These are phyloP conservation scores for Tulasnella calospora DNA, from an alignment of 768 basidiomycete genomes.

Conservation along the genomic window DNA sequence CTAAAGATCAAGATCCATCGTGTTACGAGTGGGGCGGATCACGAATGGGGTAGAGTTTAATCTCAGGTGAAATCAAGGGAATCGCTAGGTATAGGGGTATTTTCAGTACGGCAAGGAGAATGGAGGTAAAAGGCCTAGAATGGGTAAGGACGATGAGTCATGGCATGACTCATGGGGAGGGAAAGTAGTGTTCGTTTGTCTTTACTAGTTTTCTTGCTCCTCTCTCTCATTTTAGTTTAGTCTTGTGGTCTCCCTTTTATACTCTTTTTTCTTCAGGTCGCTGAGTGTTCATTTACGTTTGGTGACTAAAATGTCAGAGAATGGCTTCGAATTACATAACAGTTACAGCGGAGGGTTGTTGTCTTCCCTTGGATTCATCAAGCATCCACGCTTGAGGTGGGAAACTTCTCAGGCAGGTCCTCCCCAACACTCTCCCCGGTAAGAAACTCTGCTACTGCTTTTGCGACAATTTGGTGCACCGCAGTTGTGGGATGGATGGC, in stretches of 20 bases:
- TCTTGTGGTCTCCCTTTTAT: neutral
- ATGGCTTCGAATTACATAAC: no score
- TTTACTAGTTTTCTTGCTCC: neutral
- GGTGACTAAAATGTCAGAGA: neutral
- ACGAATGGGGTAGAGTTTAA: neutral
- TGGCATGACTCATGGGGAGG: no score
- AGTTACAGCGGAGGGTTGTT: no score
- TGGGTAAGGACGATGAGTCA: no score
- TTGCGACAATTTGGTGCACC: constrained; percentile 20
- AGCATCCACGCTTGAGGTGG: neutral
- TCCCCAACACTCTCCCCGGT: neutral
- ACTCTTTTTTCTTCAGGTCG: neutral
- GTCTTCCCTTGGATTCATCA: neutral
- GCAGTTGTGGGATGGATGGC: constrained; percentile 10
- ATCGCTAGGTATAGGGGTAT: neutral
- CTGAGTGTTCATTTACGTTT: neutral
- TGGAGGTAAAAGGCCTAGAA: neutral
- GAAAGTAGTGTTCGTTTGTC: constrained; percentile 22
- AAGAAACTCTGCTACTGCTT: constrained; percentile 14
- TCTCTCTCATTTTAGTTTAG: neutral
- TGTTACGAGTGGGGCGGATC: neutral
- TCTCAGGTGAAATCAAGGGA: neutral
- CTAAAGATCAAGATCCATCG: no score
- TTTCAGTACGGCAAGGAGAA: neutral
- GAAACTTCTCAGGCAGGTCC: neutral